A percentile compares a stretch with the other conserved stretches of the same genome.
Conservation (phyloP, 371 early-diverging fungal genomes). For the Rhizoclosmatium hyalinum region DNA sequence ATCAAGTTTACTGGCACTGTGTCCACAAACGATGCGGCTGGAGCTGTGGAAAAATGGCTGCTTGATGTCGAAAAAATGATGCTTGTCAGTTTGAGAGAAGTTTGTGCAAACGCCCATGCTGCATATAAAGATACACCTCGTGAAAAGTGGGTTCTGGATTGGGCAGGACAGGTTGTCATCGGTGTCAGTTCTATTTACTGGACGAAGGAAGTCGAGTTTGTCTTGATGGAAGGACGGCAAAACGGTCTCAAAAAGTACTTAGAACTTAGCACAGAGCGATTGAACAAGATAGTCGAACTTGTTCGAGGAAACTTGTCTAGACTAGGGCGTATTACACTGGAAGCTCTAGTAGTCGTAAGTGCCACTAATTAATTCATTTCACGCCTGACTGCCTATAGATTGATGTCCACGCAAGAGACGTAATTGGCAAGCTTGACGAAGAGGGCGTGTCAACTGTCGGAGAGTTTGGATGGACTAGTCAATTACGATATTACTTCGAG, state of each 20-base stretch:
- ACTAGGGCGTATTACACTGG: slow-evolving; percentile 51
- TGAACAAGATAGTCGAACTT: slow-evolving; percentile 55
- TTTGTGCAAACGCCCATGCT: slow-evolving; percentile 42
- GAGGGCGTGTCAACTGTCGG: slow-evolving; percentile 38
- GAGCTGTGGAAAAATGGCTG: slow-evolving; percentile 62
- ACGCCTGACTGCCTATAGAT: slow-evolving; percentile 42
- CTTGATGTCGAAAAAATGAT: slow-evolving; percentile 56
- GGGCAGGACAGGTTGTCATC: slow-evolving; percentile 65
- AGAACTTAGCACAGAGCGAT: slow-evolving; percentile 50
- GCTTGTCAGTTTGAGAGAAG: slow-evolving; percentile 52
- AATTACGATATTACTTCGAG: slow-evolving; percentile 60
- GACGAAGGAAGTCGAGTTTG: slow-evolving; percentile 60
- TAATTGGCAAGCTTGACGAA: slow-evolving; percentile 50
- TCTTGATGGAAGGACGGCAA: slow-evolving; percentile 46
- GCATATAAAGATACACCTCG: slow-evolving; percentile 50
- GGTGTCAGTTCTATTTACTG: slow-evolving; percentile 58
- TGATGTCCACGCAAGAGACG: slow-evolving; percentile 65
- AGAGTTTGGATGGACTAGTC: slow-evolving; percentile 60
- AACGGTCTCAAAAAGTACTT: slow-evolving; percentile 49
- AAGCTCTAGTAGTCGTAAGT: slow-evolving; percentile 61
- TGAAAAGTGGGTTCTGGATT: slow-evolving; percentile 61
- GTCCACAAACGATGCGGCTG: slow-evolving; percentile 54
- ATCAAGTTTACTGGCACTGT: slow-evolving; percentile 48
- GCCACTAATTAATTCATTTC: not conserved
- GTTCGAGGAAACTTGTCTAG: slow-evolving; percentile 58